Base-by-base conservation (phyloP, 2,329 filamentous ascomycete species). In the Podosphaera fusca region DNA sequence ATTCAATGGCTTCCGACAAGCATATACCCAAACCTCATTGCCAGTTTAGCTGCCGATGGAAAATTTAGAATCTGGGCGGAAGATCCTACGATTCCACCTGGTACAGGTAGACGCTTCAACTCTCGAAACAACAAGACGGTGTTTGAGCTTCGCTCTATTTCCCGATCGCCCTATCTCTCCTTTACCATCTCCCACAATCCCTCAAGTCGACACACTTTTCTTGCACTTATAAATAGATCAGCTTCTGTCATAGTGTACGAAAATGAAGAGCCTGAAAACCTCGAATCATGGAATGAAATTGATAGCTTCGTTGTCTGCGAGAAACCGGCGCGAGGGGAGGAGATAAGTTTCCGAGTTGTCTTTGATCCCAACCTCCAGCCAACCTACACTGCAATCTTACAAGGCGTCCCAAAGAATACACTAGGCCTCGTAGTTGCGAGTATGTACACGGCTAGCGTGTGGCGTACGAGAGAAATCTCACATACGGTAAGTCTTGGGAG, bases 1-100 rank as follows among this genome's bases (percentile, higher is more conserved):
- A 81, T 94, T 57, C 87, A 92, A 75, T 96, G 90, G 89, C 85
- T 94, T 58, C 87, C 88, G 0, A 85, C 88, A 0, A 90, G 86
- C 61, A 82, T 92, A 59, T 92, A 92, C 63, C 87, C 80, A 42
- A 81, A 92, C 66, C 79, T 94, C 64, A 74, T 96, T 63, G 89
- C 84, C 58, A 94, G 85, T 56, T 84, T 95, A 59, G 87, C 86
- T 60, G 85, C 90, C 65, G 90, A 95, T 65, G 87, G 90, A 65
- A 82, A 83, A 68, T 87, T 94, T 73, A 87, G 88, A 67, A 76
- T 96, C 61, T 96, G 90, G 90, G 83, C 85, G 59, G 90, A 95
- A 71, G 87, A 95, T 69, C 81, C 85, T 14, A 84, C 82, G 1
- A 84, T 92, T 54, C 76, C 85, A 1, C 81, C 83, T 0, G 75